phyloP scores from a whole-genome alignment of 2,329 filamentous ascomycete species.

The Ceratocystis papillata region DNA sequence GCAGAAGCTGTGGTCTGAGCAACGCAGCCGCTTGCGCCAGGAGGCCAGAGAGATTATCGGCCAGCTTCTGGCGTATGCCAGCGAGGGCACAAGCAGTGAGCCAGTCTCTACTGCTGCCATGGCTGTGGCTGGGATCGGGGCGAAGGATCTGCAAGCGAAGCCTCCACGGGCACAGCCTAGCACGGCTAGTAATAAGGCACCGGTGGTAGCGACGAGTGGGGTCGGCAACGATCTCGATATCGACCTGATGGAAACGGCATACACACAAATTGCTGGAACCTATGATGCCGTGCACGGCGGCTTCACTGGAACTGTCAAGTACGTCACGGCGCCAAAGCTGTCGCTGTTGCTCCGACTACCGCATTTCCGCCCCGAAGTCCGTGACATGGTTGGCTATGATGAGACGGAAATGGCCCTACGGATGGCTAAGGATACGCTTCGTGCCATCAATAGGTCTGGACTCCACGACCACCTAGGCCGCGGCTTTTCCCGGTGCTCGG shows the following conservation, averaged over 20 bases:
- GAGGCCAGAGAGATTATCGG: conserved; percentile 73
- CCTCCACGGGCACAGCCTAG: neutral
- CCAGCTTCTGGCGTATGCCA: conserved; percentile 76
- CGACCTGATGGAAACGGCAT: conserved; percentile 84
- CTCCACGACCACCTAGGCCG: conserved; percentile 47
- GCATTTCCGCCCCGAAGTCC: conserved; percentile 59
- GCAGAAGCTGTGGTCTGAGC: conserved; percentile 62
- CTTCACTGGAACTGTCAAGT: conserved; percentile 75
- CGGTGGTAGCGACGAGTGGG: conserved; percentile 12
- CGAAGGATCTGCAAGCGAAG: conserved; percentile 13
- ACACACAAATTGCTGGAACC: conserved; percentile 65
- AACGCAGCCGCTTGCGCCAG: conserved; percentile 69
- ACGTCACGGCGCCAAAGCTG: conserved; percentile 77
- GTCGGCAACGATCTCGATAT: conserved; percentile 66
- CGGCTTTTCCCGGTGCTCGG: conserved; percentile 64
- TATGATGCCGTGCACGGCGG: conserved; percentile 71
- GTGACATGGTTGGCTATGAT: conserved; percentile 74
- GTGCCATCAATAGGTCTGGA: conserved; percentile 53
- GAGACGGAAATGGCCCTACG: conserved; percentile 62
- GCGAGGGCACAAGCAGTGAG: conserved; percentile 49
- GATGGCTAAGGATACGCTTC: conserved; percentile 73
- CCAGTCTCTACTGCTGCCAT: conserved; percentile 12
- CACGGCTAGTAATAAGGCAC: neutral
- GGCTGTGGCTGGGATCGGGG: neutral
- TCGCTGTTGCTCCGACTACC: conserved; percentile 68